phyloP scores from a whole-genome alignment of 768 basidiomycete genomes.

The Mycena epipterygia region DNA sequence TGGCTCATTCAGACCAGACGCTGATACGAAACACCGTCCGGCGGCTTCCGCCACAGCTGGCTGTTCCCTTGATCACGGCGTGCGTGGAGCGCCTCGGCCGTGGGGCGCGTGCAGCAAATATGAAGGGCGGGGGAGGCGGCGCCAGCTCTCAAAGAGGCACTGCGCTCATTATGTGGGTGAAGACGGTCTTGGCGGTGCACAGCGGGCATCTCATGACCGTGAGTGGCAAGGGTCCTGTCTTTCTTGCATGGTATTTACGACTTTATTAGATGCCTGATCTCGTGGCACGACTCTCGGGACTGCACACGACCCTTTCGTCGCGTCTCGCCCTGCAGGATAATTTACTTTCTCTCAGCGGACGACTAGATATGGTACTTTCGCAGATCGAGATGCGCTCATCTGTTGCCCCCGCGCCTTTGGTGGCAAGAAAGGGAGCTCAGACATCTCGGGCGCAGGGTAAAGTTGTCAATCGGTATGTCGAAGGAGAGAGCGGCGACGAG shows the following conservation, averaged over 20 bases:
- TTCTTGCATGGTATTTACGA: constrained; percentile 21
- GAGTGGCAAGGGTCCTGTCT: constrained; percentile 47
- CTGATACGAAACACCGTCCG: constrained; percentile 91
- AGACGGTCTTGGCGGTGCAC: constrained; percentile 86
- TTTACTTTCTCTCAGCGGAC: constrained; percentile 87
- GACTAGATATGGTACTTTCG: constrained; percentile 93
- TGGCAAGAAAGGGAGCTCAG: constrained; percentile 55
- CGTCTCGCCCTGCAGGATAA: constrained; percentile 88
- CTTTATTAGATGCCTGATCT: constrained; percentile 87
- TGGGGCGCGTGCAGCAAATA: constrained; percentile 76
- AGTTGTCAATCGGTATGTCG: constrained; percentile 71
- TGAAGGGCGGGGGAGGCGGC: constrained; percentile 84
- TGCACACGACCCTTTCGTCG: constrained; percentile 85
- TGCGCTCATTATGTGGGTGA: constrained; percentile 81
- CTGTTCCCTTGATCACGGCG: constrained; percentile 86
- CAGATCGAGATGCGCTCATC: constrained; percentile 93
- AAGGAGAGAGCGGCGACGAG: constrained; percentile 85
- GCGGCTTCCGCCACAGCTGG: constrained; percentile 87
- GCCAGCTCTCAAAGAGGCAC: constrained; percentile 84
- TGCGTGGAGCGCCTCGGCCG: constrained; percentile 92
- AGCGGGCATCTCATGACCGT: constrained; percentile 96
- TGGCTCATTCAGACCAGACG: constrained; percentile 83
- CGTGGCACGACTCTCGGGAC: constrained; percentile 85
- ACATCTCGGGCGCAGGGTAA: constrained; percentile 50
- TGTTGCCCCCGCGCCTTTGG: constrained; percentile 70